Conservation (phyloP, 164 flowering plant species). For the Akebia trifoliata region DNA sequence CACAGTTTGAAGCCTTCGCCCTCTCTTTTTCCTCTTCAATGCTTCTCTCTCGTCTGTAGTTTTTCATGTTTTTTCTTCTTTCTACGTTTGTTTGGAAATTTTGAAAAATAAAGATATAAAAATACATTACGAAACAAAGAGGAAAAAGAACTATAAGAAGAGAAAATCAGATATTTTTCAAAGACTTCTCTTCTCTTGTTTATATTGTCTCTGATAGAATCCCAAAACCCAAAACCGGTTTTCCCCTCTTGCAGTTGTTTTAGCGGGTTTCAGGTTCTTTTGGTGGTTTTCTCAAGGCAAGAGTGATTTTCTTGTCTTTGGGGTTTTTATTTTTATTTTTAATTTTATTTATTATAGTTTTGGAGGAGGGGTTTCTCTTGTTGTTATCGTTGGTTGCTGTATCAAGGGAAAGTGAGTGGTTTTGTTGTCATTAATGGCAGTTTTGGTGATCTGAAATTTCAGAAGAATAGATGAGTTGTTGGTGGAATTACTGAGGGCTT, state of each 20-base stretch:
- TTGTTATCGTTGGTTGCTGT: background rate
- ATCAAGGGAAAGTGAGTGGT: background rate
- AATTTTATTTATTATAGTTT: constrained; percentile 10
- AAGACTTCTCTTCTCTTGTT: background rate
- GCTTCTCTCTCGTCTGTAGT: background rate
- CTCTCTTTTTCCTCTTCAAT: constrained; percentile 5
- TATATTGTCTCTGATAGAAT: constrained; percentile 3
- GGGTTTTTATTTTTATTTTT: constrained; percentile 8
- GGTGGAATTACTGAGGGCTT: background rate
- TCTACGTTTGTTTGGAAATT: constrained; percentile 12
- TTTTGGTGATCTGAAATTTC: constrained; percentile 3
- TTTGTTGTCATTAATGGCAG: background rate
- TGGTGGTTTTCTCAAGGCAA: constrained; percentile 15
- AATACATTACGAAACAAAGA: background rate
- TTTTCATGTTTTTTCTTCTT: background rate
- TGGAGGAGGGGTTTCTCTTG: background rate
- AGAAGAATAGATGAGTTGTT: background rate
- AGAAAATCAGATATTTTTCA: constrained; percentile 4
- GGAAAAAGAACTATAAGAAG: background rate
- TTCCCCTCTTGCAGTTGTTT: background rate
- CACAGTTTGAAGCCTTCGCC: constrained; percentile 15
- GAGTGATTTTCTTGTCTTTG: background rate
- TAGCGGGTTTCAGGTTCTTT: constrained; percentile 18
- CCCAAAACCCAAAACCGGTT: constrained; percentile 11
- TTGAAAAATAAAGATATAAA: too few species aligned